Evolutionary conservation across 441 rosid genomes (phyloP), one percentile per base, ranked within the genome.

Genomic region (Pelargonium myrrhifolium): DNA sequence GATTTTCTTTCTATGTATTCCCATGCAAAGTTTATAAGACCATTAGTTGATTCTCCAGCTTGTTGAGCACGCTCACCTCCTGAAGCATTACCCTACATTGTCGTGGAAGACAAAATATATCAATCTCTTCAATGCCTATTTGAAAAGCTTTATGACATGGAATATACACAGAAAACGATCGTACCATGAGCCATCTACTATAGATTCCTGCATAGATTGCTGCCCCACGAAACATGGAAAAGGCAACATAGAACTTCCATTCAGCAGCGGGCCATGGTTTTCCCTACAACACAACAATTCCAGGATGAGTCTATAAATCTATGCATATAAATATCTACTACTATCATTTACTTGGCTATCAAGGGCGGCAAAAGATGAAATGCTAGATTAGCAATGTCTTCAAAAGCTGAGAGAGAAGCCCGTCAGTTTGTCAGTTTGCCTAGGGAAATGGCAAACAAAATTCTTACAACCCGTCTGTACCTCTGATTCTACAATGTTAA

Each of bases 221-320:
- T 66, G 96, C 99, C 67, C 68, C 96, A 3, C 97, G 92, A 73
- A 91, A 93, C 87, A 93, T 9, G 59, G 90, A 87, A 77, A 93
- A 88, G 21, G 96, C 87, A 56, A 89, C 63, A 69, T 93, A 87
- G 87, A 93, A 91, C 80, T 91, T 93, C 99, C 99, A 93, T 65
- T 80, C 76, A 71, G 76, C 81, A 66, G 84, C 88, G 64, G 99
- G 97, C 99, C 99, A 93, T 35, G 85, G 76, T 81, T 80, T 93
- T 55, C 92, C 87, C 99, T 93, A 65, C 66, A 79, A 76, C 63
- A 68, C 68, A 72, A 74, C 56, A 76, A 69, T 68, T 75, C 42
- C 68, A 66, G 68, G 62, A 65, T 4, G 43, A 69, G 45, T 15
- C 56, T 14, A 14, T 49, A 49, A 15, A 42, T 0, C 17, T 18